phyloP scores from a whole-genome alignment of 2,329 filamentous ascomycete species.

The Cladosporium sp. region DNA sequence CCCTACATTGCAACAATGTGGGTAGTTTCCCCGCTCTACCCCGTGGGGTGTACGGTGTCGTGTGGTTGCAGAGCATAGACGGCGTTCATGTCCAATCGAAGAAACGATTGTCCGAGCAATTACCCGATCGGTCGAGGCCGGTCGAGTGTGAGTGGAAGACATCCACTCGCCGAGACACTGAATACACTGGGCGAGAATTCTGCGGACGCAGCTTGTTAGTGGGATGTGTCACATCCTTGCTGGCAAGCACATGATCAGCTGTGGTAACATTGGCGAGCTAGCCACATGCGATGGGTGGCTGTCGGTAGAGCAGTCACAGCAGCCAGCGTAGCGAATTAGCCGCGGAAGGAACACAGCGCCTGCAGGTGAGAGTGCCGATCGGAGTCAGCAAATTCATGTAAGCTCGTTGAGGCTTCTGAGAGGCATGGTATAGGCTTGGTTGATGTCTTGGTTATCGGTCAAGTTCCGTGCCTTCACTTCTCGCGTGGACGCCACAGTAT shows the following conservation, averaged over 20 bases:
- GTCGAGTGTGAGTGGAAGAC: slow-evolving; percentile 10
- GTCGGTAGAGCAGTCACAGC: slow-evolving; percentile 8
- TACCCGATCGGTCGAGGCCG: slow-evolving; percentile 7
- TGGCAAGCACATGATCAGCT: slow-evolving; percentile 10
- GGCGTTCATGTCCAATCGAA: slow-evolving; percentile 11
- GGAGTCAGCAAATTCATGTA: background rate
- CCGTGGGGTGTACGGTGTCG: slow-evolving; percentile 14
- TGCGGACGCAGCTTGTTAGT: slow-evolving; percentile 1
- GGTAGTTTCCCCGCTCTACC: slow-evolving; percentile 16
- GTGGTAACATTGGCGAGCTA: slow-evolving; percentile 17
- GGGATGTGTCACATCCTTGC: slow-evolving; percentile 4
- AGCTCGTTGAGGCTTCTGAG: background rate
- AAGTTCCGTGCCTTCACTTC: background rate
- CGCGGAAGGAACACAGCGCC: background rate
- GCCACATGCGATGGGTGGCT: slow-evolving; percentile 8
- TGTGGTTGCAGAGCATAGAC: slow-evolving; percentile 1
- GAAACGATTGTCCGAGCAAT: background rate
- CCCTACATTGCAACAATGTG: slow-evolving; percentile 2
- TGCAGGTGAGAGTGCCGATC: background rate
- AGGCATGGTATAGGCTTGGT: background rate
- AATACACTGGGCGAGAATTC: slow-evolving; percentile 19
- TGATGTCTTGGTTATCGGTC: slow-evolving; percentile 11
- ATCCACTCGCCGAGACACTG: slow-evolving; percentile 19
- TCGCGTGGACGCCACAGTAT: slow-evolving; percentile 1
- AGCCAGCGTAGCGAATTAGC: background rate